A percentile compares a stretch with the other conserved stretches of the same genome.
Evolutionary conservation across 2,329 filamentous ascomycete species (phyloP).

Genomic region (Aspergillus aculeatinus): DNA sequence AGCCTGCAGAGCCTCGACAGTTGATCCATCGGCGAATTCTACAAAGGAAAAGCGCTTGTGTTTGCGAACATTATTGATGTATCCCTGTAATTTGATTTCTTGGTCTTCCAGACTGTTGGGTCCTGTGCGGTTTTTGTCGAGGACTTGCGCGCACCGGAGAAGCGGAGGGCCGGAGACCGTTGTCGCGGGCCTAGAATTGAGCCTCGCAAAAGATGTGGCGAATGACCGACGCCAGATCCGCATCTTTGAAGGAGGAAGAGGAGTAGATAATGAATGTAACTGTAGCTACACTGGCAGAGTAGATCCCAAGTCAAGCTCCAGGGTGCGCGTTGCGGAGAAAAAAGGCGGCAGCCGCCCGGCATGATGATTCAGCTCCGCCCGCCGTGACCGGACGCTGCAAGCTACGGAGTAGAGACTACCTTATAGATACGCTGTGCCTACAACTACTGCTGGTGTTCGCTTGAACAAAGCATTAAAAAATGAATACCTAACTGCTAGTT

Average conservation of each 20-base stretch:
- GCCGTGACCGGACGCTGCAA: constrained; percentile 14
- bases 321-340: background rate
- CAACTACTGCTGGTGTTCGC: background rate
- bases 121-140: constrained; percentile 31
- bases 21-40: constrained; percentile 83
- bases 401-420: background rate
- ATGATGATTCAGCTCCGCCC: background rate
- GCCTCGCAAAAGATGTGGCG: constrained; percentile 36
- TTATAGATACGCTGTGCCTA: background rate
- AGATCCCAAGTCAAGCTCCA: background rate
- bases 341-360: background rate
- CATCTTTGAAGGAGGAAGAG: constrained; percentile 31
- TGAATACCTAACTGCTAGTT: background rate
- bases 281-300: background rate
- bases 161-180: constrained; percentile 19
- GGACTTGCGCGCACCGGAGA: constrained; percentile 41
- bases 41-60: constrained; percentile 84
- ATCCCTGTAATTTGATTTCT: constrained; percentile 67
- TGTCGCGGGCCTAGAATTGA: constrained; percentile 25
- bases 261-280: background rate
- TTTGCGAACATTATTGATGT: constrained; percentile 78
- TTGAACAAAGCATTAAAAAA: background rate
- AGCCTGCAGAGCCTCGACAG: constrained; percentile 74
- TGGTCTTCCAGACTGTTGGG: constrained; percentile 35
- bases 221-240: constrained; percentile 43